These are phyloP conservation scores for Gossypium thurberi DNA, from an alignment of 345 rosid genomes.

Conservation along the genomic window DNA sequence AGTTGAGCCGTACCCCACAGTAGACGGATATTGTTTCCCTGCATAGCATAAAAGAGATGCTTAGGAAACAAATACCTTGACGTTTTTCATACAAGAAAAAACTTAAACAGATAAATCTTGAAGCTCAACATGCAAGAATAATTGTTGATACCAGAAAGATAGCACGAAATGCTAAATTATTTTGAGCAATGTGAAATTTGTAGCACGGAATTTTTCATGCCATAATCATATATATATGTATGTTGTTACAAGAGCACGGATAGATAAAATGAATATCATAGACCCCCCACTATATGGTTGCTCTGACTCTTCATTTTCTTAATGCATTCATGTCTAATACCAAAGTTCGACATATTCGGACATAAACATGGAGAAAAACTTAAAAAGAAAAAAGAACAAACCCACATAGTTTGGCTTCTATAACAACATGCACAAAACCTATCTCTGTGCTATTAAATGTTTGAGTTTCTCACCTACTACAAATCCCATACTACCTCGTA, in stretches of 20 bases:
- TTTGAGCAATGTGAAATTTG: neutral
- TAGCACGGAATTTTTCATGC: neutral
- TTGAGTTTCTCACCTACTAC: too few relatives aligned
- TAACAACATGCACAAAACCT: too few relatives aligned
- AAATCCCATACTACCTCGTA: too few relatives aligned
- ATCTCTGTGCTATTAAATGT: too few relatives aligned
- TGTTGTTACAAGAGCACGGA: neutral
- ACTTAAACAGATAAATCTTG: neutral
- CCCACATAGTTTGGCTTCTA: too few relatives aligned
- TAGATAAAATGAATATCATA: neutral
- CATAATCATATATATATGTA: neutral
- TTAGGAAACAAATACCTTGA: neutral
- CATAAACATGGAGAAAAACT: too few relatives aligned
- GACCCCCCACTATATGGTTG: neutral
- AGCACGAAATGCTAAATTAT: neutral
- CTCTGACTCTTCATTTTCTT: neutral
- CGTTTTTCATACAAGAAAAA: neutral
- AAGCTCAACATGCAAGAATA: neutral
- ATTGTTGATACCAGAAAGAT: neutral
- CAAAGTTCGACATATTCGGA: too few relatives aligned
- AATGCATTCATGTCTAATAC: too few relatives aligned
- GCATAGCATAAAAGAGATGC: slow-evolving; percentile 8
- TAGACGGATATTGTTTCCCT: slow-evolving; percentile 70
- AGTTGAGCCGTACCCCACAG: slow-evolving; percentile 97
- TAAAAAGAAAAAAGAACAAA: too few relatives aligned